phyloP scores from a whole-genome alignment of 352 stramenopile species.

The Phytophthora megakarya region DNA sequence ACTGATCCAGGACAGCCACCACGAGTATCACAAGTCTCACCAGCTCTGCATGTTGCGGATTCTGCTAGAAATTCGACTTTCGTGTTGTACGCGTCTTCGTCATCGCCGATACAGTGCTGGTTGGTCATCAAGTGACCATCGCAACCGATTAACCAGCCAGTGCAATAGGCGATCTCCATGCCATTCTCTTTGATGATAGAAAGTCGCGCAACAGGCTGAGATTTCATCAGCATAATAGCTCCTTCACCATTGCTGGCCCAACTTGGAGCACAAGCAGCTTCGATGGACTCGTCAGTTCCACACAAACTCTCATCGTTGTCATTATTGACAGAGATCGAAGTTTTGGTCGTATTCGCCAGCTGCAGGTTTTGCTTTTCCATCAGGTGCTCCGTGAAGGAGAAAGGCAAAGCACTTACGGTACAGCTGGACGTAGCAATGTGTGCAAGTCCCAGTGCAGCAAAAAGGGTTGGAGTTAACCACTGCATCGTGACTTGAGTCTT shows the following conservation, averaged over 20 bases:
- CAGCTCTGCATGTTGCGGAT: conserved; percentile 48
- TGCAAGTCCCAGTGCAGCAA: not conserved
- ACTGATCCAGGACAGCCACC: conserved; percentile 53
- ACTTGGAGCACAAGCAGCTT: not conserved
- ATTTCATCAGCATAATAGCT: conserved; percentile 47
- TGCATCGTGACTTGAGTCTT: not conserved
- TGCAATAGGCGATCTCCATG: conserved; percentile 69
- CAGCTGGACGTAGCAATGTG: no score
- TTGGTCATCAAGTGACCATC: conserved; percentile 82
- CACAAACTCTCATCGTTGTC: not conserved
- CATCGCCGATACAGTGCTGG: conserved; percentile 73
- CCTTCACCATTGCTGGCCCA: not conserved
- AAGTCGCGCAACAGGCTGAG: conserved; percentile 59
- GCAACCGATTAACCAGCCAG: conserved; percentile 73
- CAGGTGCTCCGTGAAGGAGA: conserved; percentile 41
- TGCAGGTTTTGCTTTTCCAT: conserved; percentile 27
- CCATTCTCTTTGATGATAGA: conserved; percentile 69
- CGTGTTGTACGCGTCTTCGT: conserved; percentile 69
- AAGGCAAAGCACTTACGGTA: conserved; percentile 18
- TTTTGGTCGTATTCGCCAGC: conserved; percentile 15
- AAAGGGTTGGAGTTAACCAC: not conserved
- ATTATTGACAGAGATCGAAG: conserved; percentile 14
- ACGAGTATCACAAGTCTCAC: conserved; percentile 42
- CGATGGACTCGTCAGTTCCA: not conserved
- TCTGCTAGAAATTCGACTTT: conserved; percentile 73